phyloP scores from a whole-genome alignment of 2,329 filamentous ascomycete species.

The Hirsutella thompsonii region DNA sequence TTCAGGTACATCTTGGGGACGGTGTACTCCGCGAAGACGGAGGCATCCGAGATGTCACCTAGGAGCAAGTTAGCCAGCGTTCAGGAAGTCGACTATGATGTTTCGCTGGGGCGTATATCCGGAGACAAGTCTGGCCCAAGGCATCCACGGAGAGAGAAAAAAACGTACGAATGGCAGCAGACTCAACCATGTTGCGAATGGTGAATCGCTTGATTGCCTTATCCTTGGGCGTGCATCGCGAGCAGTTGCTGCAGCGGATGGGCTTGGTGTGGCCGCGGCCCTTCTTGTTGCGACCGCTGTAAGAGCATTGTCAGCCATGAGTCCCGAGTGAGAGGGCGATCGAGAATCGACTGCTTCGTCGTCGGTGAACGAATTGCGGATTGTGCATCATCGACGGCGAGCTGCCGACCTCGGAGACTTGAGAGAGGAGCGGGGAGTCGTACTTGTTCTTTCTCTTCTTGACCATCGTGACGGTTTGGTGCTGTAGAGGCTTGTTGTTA shows the following conservation, averaged over 20 bases:
- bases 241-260: slow-evolving; percentile 68
- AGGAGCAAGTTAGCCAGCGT: slow-evolving; percentile 8
- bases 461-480: slow-evolving; percentile 51
- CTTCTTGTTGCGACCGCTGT: slow-evolving; percentile 98
- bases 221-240: slow-evolving; percentile 91
- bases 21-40: slow-evolving; percentile 97
- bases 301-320: slow-evolving; percentile 1
- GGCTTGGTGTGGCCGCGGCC: slow-evolving; percentile 99
- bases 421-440: slow-evolving; percentile 12
- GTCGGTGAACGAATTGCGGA: background rate
- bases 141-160: too few species aligned
- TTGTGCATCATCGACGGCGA: background rate
- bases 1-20: slow-evolving; percentile 99
- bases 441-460: slow-evolving; percentile 63
- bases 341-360: background rate
- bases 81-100: background rate
- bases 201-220: slow-evolving; percentile 99
- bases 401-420: background rate
- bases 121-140: too few species aligned
- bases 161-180: slow-evolving; percentile 96
- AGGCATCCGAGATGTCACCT: slow-evolving; percentile 99
- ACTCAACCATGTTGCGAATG: slow-evolving; percentile 99
- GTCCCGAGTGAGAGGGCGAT: background rate
- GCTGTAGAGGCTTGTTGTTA: slow-evolving; percentile 24
- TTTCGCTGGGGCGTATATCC: background rate